Evolutionary conservation across 768 basidiomycete genomes (phyloP).

Genomic region (Phanerochaete sordida): DNA sequence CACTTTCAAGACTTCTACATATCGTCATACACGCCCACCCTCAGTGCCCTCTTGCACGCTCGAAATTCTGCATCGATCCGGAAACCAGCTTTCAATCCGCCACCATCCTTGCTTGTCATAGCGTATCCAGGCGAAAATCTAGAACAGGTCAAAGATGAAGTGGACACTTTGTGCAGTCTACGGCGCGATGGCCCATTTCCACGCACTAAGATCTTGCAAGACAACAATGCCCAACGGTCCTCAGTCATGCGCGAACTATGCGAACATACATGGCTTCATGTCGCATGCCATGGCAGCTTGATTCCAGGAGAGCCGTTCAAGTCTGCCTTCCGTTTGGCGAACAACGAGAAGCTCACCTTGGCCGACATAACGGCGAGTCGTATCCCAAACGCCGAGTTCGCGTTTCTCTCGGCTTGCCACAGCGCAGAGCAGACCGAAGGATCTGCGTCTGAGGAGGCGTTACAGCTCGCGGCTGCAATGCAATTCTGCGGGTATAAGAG

Average conservation of each 20-base stretch:
- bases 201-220: not conserved
- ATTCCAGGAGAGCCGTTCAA: constrained; percentile 19
- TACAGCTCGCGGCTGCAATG: constrained; percentile 43
- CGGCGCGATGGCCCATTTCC: not conserved
- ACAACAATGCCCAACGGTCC: not conserved
- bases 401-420: constrained; percentile 46
- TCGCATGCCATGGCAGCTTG: constrained; percentile 23
- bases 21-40: constrained; percentile 28
- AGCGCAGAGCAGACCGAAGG: constrained; percentile 26
- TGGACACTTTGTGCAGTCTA: not conserved
- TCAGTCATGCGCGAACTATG: constrained; percentile 8
- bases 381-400: constrained; percentile 26
- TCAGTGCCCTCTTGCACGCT: constrained; percentile 16
- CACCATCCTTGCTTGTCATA: not conserved
- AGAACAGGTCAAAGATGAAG: not conserved
- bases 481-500: constrained; percentile 28
- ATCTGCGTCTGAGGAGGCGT: constrained; percentile 32
- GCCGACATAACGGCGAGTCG: constrained; percentile 16
- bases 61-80: not conserved
- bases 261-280: constrained; percentile 20
- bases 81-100: not conserved
- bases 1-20: constrained; percentile 20
- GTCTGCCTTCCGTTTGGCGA: constrained; percentile 26
- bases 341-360: constrained; percentile 19
- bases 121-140: not conserved